A percentile compares a stretch with the other conserved stretches of the same genome.
Conservation (phyloP, 73 alveolate species). For the Diophrys sp. region DNA sequence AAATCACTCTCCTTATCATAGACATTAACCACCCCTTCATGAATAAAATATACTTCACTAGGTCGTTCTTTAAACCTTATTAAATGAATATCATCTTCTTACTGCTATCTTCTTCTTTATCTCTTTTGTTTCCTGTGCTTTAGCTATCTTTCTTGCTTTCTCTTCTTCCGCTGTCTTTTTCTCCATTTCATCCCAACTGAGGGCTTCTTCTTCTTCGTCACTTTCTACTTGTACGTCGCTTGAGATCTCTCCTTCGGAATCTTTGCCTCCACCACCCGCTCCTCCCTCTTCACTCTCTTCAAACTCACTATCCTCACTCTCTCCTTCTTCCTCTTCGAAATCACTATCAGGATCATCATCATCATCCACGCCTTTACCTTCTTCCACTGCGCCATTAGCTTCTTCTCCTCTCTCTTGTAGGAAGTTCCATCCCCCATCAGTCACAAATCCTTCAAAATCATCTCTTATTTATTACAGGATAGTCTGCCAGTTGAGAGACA, state of each 20-base stretch:
- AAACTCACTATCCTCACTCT: conserved; percentile 66
- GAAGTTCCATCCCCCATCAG: conserved; percentile 95
- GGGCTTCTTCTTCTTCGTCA: conserved; percentile 66
- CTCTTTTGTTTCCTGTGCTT: conserved; percentile 23
- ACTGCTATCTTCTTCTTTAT: too few species aligned
- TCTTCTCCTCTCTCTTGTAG: conserved; percentile 64
- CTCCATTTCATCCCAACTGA: conserved; percentile 81
- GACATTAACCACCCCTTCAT: too few species aligned
- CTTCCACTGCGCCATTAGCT: conserved; percentile 16
- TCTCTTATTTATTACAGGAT: conserved; percentile 75
- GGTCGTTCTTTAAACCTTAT: too few species aligned
- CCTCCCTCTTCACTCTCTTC: conserved; percentile 61
- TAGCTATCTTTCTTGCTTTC: conserved; percentile 36
- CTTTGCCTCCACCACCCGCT: conserved; percentile 60
- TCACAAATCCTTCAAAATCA: conserved; percentile 81
- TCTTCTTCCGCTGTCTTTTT: conserved; percentile 72
- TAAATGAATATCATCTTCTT: too few species aligned
- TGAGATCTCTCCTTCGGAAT: conserved; percentile 69
- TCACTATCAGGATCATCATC: conserved; percentile 65
- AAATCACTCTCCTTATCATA: too few species aligned
- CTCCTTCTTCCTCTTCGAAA: conserved; percentile 75
- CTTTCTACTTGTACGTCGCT: conserved; percentile 57
- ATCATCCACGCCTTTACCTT: conserved; percentile 56
- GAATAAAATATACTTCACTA: too few species aligned
- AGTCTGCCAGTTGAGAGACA: conserved; percentile 83